Conservation (phyloP, 148 eudicot genomes). For the Diospyros kaki region DNA sequence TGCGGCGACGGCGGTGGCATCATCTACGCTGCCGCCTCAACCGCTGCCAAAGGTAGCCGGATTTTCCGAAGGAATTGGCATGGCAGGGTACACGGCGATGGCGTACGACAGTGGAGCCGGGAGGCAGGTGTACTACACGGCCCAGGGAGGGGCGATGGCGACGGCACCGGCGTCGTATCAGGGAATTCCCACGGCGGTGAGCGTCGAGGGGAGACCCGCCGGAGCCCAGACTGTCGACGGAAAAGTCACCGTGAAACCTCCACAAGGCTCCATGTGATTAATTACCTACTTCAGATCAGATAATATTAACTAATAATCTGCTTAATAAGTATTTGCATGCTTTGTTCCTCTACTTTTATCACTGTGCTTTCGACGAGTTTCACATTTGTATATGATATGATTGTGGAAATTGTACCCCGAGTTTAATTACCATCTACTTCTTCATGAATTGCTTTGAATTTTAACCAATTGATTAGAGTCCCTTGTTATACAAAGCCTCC, state of each 20-base stretch:
- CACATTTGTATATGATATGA: no score
- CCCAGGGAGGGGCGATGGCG: slow-evolving; percentile 41
- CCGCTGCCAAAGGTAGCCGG: slow-evolving; percentile 27
- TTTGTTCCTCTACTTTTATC: no score
- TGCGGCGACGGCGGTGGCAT: slow-evolving; percentile 18
- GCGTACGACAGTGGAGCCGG: slow-evolving; percentile 65
- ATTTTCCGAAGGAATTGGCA: slow-evolving; percentile 33
- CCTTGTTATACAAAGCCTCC: no score
- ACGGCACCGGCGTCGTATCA: slow-evolving; percentile 31
- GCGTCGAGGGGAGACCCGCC: slow-evolving; percentile 24
- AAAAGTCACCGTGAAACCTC: slow-evolving; percentile 22
- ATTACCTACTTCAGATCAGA: no score
- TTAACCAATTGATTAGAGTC: no score
- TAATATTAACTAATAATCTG: no score
- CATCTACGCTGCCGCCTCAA: slow-evolving; percentile 28
- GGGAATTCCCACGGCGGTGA: slow-evolving; percentile 20
- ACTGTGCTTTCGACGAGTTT: no score
- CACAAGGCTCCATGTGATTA: slow-evolving; percentile 27
- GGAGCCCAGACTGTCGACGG: slow-evolving; percentile 32
- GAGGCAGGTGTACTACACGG: slow-evolving; percentile 62
- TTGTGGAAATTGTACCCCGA: no score
- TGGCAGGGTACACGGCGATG: slow-evolving; percentile 45
- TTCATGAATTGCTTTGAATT: no score
- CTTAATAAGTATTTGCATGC: no score
- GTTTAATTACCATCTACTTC: no score